Evolutionary conservation across 1,139 yeast genomes (phyloP).

Genomic region (Diutina pseudorugosa): DNA sequence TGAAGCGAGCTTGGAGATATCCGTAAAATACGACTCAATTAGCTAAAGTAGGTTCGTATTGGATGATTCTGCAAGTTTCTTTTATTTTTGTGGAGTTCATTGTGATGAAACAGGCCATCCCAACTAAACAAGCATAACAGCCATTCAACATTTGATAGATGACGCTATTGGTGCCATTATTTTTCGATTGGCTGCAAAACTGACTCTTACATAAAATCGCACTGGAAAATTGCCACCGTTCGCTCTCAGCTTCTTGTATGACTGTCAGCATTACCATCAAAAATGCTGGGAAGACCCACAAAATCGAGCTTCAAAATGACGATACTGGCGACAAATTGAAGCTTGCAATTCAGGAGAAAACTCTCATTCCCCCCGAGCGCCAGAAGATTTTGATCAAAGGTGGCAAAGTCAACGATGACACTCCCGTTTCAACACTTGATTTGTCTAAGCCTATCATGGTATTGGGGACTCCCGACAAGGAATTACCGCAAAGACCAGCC

Average conservation of each 20-base stretch:
- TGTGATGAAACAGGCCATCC: too few relatives aligned
- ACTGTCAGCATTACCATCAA: conserved; percentile 33
- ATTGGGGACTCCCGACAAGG: conserved; percentile 77
- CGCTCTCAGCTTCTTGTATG: background rate
- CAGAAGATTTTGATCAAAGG: conserved; percentile 87
- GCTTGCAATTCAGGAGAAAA: conserved; percentile 53
- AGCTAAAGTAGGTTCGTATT: too few relatives aligned
- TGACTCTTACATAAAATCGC: background rate
- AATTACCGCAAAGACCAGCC: conserved; percentile 47
- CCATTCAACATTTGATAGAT: background rate
- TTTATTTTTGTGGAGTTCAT: too few relatives aligned
- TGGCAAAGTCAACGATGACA: conserved; percentile 72
- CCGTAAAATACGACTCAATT: too few relatives aligned
- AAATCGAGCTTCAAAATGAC: conserved; percentile 43
- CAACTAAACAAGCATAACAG: background rate
- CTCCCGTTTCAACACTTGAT: conserved; percentile 41
- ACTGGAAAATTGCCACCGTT: conserved; percentile 1
- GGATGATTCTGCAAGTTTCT: too few relatives aligned
- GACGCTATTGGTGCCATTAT: background rate
- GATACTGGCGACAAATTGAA: conserved; percentile 65
- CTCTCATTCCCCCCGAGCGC: conserved; percentile 75
- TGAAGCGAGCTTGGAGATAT: background rate
- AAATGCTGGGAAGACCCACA: conserved; percentile 77
- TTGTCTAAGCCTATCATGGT: conserved; percentile 70
- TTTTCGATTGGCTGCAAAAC: background rate